Percentiles rank a stretch among this genome's conserved stretches.
These are phyloP conservation scores for Cadophora malorum DNA, from an alignment of 2,329 filamentous ascomycete genomes.

Conservation along the genomic window DNA sequence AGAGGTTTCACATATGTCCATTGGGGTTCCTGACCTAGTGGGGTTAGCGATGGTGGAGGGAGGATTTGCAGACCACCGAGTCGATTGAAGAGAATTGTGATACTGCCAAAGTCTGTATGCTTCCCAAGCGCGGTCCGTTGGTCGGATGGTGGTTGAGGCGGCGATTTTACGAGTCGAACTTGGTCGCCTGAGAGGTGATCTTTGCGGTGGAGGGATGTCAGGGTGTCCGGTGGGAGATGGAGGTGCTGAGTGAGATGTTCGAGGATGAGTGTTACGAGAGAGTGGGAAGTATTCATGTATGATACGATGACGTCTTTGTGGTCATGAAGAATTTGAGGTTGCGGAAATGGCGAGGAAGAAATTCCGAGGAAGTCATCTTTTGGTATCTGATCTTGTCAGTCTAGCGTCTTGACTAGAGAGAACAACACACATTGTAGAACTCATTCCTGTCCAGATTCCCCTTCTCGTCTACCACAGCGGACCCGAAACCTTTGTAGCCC, in stretches of 20 bases:
- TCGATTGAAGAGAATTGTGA: slow-evolving; percentile 50
- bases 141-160: slow-evolving; percentile 40
- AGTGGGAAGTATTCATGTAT: slow-evolving; percentile 36
- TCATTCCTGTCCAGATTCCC: slow-evolving; percentile 42
- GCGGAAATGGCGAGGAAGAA: slow-evolving; percentile 30
- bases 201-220: slow-evolving; percentile 34
- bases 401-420: neutral
- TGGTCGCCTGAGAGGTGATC: slow-evolving; percentile 36
- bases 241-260: slow-evolving; percentile 39
- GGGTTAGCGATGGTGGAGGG: slow-evolving; percentile 37
- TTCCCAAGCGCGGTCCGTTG: slow-evolving; percentile 36
- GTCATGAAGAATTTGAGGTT: slow-evolving; percentile 37
- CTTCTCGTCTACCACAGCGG: slow-evolving; percentile 36
- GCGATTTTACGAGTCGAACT: slow-evolving; percentile 40
- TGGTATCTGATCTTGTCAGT: slow-evolving; percentile 31
- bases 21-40: slow-evolving; percentile 31
- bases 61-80: slow-evolving; percentile 50
- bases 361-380: slow-evolving; percentile 42
- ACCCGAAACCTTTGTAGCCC: slow-evolving; percentile 40
- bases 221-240: slow-evolving; percentile 34
- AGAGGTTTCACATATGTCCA: slow-evolving; percentile 48
- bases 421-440: slow-evolving; percentile 39
- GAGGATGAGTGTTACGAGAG: slow-evolving; percentile 36
- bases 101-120: slow-evolving; percentile 49
- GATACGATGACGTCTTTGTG: slow-evolving; percentile 30